A percentile compares a stretch with the other conserved stretches of the same genome.
Conservation (phyloP, 495 filamentous ascomycete genomes). For the Rhizodiscina lignyota region DNA sequence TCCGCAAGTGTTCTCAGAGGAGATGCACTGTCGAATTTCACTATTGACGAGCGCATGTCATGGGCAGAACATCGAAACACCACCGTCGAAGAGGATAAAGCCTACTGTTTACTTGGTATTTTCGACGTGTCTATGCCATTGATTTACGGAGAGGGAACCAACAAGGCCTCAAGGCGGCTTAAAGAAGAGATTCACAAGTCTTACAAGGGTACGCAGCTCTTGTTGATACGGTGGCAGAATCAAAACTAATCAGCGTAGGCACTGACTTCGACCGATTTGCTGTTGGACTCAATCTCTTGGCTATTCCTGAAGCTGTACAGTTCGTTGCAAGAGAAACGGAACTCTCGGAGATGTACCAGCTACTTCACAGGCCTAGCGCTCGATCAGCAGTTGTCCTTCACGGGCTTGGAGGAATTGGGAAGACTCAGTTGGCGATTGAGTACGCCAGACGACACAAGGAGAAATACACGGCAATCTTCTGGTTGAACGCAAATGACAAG, state of each 20-base stretch:
- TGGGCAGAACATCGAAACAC: conserved; percentile 14
- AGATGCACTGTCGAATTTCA: conserved; percentile 7
- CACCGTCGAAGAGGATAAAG: conserved; percentile 8
- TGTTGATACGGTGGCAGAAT: conserved; percentile 1
- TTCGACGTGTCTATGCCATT: conserved; percentile 4
- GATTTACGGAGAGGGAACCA: conserved; percentile 6
- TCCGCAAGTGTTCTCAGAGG: conserved; percentile 11
- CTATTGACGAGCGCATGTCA: conserved; percentile 7
- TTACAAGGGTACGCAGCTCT: conserved; percentile 3
- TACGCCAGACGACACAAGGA: conserved; percentile 6
- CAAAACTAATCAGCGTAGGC: conserved; percentile 5
- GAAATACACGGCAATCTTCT: conserved; percentile 10
- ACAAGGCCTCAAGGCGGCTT: conserved; percentile 3
- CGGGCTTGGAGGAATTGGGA: conserved; percentile 6
- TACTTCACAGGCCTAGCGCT: conserved; percentile 4
- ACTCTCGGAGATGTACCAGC: conserved; percentile 7
- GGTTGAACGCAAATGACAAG: conserved; percentile 10
- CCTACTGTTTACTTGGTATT: conserved; percentile 7
- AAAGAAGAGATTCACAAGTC: conserved; percentile 6
- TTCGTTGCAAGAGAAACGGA: conserved; percentile 10
- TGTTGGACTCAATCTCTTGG: conserved; percentile 4
- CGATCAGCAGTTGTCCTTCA: conserved; percentile 1
- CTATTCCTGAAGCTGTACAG: conserved; percentile 7
- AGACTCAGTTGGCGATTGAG: conserved; percentile 4
- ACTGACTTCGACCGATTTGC: conserved; percentile 7